Conservation (phyloP, 164 flowering plant genomes). For the Hamamelis virginiana region DNA sequence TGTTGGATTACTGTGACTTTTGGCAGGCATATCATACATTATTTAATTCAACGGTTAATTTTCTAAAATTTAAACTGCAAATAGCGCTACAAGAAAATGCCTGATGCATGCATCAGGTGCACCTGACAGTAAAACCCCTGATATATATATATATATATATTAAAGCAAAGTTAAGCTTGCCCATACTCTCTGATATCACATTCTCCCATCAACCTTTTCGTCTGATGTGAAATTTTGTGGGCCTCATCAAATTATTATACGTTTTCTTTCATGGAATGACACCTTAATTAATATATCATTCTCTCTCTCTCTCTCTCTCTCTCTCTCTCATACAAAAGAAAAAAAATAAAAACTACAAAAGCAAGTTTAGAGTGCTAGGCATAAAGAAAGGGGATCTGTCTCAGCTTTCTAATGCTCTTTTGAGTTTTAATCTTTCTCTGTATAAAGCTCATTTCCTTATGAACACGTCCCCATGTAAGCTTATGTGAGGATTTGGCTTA, state of each 20-base stretch:
- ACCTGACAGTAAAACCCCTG: no score
- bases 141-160: no score
- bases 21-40: no score
- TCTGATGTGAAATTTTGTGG: constrained; percentile 51
- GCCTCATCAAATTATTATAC: constrained; percentile 27
- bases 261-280: constrained; percentile 28
- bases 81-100: no score
- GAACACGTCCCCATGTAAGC: no score
- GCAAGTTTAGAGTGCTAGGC: neutral
- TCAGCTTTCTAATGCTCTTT: neutral
- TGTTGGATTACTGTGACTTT: no score
- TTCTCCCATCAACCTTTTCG: constrained; percentile 51
- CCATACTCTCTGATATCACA: constrained; percentile 68
- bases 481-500: no score
- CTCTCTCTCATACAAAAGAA: constrained; percentile 12
- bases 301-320: constrained; percentile 18
- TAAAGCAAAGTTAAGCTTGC: constrained; percentile 43
- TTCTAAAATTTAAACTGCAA: no score
- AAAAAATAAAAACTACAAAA: no score
- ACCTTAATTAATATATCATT: constrained; percentile 33
- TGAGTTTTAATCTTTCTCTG: neutral
- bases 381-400: neutral
- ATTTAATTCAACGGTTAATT: no score
- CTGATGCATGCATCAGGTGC: no score
- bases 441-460: neutral